Conservation (phyloP, 148 eudicot species). For the Polygonum aviculare region DNA sequence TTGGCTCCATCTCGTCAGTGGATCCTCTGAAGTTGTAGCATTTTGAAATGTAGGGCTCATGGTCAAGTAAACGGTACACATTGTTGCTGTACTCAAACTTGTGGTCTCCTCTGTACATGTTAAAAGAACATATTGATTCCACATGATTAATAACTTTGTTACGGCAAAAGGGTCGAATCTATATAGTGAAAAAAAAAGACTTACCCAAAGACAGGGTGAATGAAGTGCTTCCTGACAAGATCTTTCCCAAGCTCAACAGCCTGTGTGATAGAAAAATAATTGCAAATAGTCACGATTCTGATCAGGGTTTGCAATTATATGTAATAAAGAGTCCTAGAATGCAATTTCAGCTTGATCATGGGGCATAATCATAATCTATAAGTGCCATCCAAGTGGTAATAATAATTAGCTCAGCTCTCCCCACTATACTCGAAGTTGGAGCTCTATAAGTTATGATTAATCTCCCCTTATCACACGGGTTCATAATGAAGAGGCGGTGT, state of each 20-base stretch:
- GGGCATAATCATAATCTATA: not conserved
- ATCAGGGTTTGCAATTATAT: not conserved
- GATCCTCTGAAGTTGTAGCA: constrained; percentile 81
- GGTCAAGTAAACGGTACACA: constrained; percentile 78
- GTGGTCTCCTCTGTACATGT: constrained; percentile 48
- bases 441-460: not conserved
- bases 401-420: not conserved
- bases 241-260: constrained; percentile 74
- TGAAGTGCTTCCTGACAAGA: constrained; percentile 69
- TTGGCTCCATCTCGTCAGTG: constrained; percentile 58
- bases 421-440: not conserved
- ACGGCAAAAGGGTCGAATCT: not conserved
- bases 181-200: not conserved
- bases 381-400: not conserved
- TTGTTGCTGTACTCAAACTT: constrained; percentile 73
- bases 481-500: not conserved
- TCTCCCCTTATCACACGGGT: not conserved
- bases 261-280: constrained; percentile 30
- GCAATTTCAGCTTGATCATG: not conserved
- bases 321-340: not conserved
- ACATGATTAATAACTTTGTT: not conserved
- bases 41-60: constrained; percentile 68
- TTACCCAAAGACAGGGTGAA: constrained; percentile 85
- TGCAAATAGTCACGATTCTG: not conserved
- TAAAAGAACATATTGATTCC: not conserved